These are phyloP conservation scores for Pseudopediastrum boryanum DNA, from an alignment of 139 green algal genomes.

Conservation along the genomic window DNA sequence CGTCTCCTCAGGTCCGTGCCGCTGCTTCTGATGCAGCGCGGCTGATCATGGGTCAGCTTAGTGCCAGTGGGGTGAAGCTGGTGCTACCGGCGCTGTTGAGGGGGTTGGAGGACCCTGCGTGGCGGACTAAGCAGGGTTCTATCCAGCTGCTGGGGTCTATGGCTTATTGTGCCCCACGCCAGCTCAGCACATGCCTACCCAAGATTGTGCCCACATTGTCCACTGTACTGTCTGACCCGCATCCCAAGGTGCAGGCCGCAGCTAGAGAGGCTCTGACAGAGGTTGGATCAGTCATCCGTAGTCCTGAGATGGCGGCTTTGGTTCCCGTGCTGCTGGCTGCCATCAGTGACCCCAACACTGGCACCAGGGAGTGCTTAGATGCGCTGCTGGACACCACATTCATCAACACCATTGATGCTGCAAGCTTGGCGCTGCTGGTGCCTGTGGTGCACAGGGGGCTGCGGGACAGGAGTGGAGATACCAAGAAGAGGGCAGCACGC, in stretches of 20 bases:
- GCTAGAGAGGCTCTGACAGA: slow-evolving; percentile 84
- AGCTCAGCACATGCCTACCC: slow-evolving; percentile 92
- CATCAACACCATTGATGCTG: slow-evolving; percentile 94
- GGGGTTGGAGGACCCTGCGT: slow-evolving; percentile 84
- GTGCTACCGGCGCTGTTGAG: slow-evolving; percentile 92
- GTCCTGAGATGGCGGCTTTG: slow-evolving; percentile 91
- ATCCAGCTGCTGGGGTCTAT: slow-evolving; percentile 97
- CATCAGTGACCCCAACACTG: slow-evolving; percentile 83
- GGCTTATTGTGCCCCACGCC: slow-evolving; percentile 94
- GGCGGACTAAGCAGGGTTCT: slow-evolving; percentile 96
- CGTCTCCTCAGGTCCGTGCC: slow-evolving; percentile 52
- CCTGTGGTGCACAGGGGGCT: slow-evolving; percentile 91
- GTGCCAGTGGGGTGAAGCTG: slow-evolving; percentile 91
- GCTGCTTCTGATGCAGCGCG: slow-evolving; percentile 79
- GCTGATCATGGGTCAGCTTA: slow-evolving; percentile 95
- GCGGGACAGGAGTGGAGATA: slow-evolving; percentile 87
- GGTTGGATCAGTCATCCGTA: slow-evolving; percentile 93
- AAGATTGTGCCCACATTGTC: slow-evolving; percentile 90
- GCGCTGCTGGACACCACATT: slow-evolving; percentile 91
- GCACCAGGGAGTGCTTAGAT: slow-evolving; percentile 69
- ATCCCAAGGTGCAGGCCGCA: slow-evolving; percentile 89
- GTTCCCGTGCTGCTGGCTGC: slow-evolving; percentile 84
- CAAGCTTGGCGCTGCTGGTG: slow-evolving; percentile 93
- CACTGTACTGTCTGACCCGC: slow-evolving; percentile 65
- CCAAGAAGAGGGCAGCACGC: slow-evolving; percentile 91